Evolutionary conservation across 495 filamentous ascomycete species (phyloP), one percentile per base, ranked within the genome.

Genomic region (Aspergillus diversus): DNA sequence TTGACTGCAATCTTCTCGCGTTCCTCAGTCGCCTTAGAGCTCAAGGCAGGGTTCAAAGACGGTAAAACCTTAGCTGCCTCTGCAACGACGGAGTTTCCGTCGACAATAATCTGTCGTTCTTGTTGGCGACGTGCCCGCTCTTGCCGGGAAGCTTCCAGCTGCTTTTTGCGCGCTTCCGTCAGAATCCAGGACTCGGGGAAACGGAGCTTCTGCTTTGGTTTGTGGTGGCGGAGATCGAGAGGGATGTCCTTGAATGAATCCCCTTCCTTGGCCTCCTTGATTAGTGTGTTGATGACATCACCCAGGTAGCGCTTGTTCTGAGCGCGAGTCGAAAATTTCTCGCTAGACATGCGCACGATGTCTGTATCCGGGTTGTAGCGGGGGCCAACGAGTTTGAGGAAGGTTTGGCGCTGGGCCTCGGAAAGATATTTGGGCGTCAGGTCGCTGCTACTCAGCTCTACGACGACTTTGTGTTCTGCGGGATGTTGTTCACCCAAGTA

Each of bases 221-320:
- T 88, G 76, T 96, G 89, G 72, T 98, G 94, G 67, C 95, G 85
- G 37, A 91, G 90, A 72, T 99, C 94, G 12, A 98, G 81, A 11
- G 96, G 94, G 17, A 99, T 76, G 72, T 99, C 94, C 59, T 87
- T 86, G 67, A 97, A 97, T 46, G 84, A 87, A 66, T 99, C 95
- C 35, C 79, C 86, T 68, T 97, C 88, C 83, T 88, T 90, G 46
- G 92, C 91, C 73, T 93, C 88, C 13, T 75, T 77, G 42, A 99
- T 77, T 67, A 99, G 77, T 17, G 79, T 84, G 35, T 89, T 80
- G 58, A 99, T 84, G 35, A 90, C 53, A 63, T 97, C 92, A 46
- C 87, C 89, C 34, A 99, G 83, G 69, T 93, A 97, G 7, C 93
- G 88, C 80, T 98, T 99, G 79, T 99, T 99, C 79, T 97, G 94